Percentiles rank a stretch among this genome's conserved stretches.
phyloP scores from a whole-genome alignment of 2,329 filamentous ascomycete genomes.

The Fusarium begoniae region DNA sequence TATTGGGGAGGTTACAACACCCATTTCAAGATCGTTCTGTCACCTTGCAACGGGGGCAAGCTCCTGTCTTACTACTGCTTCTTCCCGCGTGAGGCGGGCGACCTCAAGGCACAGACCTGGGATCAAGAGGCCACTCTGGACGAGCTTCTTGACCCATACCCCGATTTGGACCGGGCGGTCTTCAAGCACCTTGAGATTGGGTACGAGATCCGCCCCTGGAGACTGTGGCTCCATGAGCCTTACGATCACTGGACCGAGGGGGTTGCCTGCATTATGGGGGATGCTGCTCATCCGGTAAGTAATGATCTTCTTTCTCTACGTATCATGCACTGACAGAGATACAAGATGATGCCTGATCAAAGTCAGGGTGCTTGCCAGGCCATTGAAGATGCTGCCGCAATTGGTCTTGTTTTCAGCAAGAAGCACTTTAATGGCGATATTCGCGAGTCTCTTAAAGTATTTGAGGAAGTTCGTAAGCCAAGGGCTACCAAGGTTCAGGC shows the following conservation, averaged over 20 bases:
- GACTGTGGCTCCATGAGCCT: neutral
- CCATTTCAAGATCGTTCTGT: neutral
- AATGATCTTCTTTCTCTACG: neutral
- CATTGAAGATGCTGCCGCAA: neutral
- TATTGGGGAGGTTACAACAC: neutral
- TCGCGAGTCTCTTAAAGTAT: neutral
- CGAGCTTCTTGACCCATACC: neutral
- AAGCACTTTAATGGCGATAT: neutral
- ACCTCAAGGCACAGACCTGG: neutral
- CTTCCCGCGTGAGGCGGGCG: neutral
- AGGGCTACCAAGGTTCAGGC: neutral
- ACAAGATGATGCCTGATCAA: neutral
- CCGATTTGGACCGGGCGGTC: neutral
- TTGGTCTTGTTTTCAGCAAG: neutral
- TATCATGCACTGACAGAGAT: neutral
- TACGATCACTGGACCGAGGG: neutral
- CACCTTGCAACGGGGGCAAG: neutral
- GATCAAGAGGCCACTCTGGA: neutral
- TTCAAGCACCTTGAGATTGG: neutral
- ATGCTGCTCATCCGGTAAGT: neutral
- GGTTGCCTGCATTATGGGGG: neutral
- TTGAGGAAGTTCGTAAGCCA: neutral
- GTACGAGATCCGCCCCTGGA: neutral
- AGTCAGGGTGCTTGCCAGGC: neutral
- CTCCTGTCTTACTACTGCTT: conserved; percentile 3